phyloP scores from a whole-genome alignment of 169 alveolate genomes.

The Plasmodium vivax region DNA sequence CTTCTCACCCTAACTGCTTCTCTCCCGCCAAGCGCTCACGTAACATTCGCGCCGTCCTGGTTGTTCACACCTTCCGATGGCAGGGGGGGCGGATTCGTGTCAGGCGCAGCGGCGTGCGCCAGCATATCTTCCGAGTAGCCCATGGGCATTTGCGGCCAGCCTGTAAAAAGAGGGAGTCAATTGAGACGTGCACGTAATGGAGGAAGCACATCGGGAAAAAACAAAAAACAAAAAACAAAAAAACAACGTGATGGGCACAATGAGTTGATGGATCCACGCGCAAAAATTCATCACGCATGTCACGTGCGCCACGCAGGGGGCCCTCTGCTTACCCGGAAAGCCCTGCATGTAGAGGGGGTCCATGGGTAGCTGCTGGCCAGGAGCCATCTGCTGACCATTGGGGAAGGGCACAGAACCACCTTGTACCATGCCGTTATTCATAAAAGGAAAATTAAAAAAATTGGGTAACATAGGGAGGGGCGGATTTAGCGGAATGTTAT shows the following conservation, averaged over 20 bases:
- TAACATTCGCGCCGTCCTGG: slow-evolving; percentile 10
- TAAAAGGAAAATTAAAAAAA: slow-evolving; percentile 60
- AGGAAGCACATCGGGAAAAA: neutral
- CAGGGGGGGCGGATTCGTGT: slow-evolving; percentile 69
- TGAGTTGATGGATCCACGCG: neutral
- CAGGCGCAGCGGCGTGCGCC: slow-evolving; percentile 50
- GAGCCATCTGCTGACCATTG: slow-evolving; percentile 8
- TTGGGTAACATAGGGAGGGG: slow-evolving; percentile 58
- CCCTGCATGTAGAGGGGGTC: slow-evolving; percentile 48
- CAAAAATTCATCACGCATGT: neutral
- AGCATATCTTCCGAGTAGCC: slow-evolving; percentile 36
- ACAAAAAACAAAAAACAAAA: neutral
- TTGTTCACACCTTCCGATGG: slow-evolving; percentile 40
- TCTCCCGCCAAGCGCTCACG: neutral
- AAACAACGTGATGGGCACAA: neutral
- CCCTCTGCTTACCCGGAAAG: slow-evolving; percentile 16
- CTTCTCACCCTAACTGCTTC: neutral
- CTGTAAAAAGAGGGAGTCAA: neutral
- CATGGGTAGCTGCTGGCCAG: slow-evolving; percentile 7
- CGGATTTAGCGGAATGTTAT: slow-evolving; percentile 44
- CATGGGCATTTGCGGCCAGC: slow-evolving; percentile 68
- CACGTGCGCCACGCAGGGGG: too few relatives aligned
- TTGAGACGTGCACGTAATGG: neutral
- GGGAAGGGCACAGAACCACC: slow-evolving; percentile 22
- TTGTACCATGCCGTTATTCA: slow-evolving; percentile 22